Evolutionary conservation across 208 protist genomes (phyloP).

Genomic region (Leishmania gerbilli): DNA sequence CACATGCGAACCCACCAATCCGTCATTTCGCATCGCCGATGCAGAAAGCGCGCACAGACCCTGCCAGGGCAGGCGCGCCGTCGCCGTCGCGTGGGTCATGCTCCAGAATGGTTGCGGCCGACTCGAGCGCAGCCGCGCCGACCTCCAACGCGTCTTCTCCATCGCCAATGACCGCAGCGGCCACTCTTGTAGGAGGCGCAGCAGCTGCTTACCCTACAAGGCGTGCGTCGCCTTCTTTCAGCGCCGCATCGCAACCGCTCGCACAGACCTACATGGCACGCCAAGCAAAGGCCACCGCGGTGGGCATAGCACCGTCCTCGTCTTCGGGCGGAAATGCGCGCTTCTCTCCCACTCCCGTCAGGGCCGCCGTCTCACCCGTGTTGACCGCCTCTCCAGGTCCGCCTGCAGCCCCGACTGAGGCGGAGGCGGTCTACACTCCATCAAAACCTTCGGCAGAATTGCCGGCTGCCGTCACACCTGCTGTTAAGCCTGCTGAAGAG

Average conservation of each 20-base stretch:
- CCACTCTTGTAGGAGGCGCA: neutral
- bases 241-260: neutral
- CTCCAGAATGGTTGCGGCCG: neutral
- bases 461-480: neutral
- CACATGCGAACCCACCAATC: neutral
- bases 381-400: neutral
- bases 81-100: neutral
- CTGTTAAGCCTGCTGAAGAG: neutral
- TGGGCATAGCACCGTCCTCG: neutral
- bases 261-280: conserved; percentile 15
- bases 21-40: neutral
- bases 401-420: neutral
- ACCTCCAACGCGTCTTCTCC: neutral
- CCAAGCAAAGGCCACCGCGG: neutral
- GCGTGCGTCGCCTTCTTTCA: neutral
- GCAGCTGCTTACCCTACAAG: neutral
- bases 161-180: neutral
- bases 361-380: neutral
- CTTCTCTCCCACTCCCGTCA: no score
- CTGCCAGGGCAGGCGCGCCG: neutral
- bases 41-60: neutral
- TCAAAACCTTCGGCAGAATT: neutral
- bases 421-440: neutral
- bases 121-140: neutral
- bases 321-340: neutral